Base-by-base conservation (phyloP, 371 early-diverging fungal genomes). In the Mucor piriformis region DNA sequence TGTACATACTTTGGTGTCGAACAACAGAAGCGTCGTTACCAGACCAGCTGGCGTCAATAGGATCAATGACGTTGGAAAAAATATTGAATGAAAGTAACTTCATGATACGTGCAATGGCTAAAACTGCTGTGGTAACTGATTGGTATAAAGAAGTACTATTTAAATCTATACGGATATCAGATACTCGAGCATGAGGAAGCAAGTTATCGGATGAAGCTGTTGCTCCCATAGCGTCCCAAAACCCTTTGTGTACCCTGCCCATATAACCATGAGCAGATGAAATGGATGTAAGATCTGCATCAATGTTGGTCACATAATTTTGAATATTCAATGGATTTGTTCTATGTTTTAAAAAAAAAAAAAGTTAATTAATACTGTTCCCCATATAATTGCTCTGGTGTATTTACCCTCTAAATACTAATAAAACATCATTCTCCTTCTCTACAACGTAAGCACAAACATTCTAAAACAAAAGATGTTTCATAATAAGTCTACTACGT, bases 321-420 rank as follows among this genome's bases (percentile, higher is more conserved):
- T 83, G 84, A 29, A 83, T 77, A 53, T 83, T 83, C 27, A 83
- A 61, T n/a, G 84, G 84, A 54, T 83, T 82, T 7, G 84, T 83
- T n/a, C 82, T 70, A 38, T 32, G 23, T 12, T 44, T 2, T 18
- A 16, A 2, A 52, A 42, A 37, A 37, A 16, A 18, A 20, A n/a
- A n/a, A n/a, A n/a, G n/a, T n/a, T n/a, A n/a, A n/a, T n/a, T n/a
- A n/a, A n/a, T n/a, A n/a, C n/a, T n/a, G n/a, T n/a, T n/a, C 8
- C 7, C 18, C 1, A n/a, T 37, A n/a, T 37, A 12, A 13, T 10
- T 37, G 3, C 0, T 24, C 5, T 24, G n/a, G n/a, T n/a, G n/a
- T n/a, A n/a, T 46, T 33, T 66, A 70, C 64, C 76, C 84, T 59
- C 84, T 73, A 54, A 83, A 83, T 3, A 83, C 82, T 0, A 83